phyloP scores from a whole-genome alignment of 2,329 filamentous ascomycete species.

The Aspergillus amoenus region DNA sequence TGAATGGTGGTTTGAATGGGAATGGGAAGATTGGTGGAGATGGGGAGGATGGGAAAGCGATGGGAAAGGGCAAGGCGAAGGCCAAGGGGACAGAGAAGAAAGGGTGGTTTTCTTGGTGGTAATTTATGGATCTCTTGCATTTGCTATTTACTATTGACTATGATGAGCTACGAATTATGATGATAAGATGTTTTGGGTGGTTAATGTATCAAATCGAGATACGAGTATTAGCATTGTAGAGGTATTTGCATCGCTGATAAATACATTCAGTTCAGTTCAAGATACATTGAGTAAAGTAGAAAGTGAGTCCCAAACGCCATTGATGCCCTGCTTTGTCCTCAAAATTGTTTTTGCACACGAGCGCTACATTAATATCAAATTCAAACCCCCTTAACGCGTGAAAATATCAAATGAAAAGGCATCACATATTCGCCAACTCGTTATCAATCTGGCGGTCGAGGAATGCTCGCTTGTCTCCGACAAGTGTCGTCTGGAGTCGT shows the following conservation, averaged over 20 bases:
- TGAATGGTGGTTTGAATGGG: background rate
- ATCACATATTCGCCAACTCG: conserved; percentile 88
- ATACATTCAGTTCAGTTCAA: background rate
- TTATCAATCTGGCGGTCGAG: conserved; percentile 91
- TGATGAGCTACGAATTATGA: background rate
- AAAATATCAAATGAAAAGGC: conserved; percentile 1
- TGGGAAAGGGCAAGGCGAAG: background rate
- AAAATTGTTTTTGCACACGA: conserved; percentile 1
- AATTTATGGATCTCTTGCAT: background rate
- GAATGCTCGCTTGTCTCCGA: conserved; percentile 81
- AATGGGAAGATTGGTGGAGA: conserved; percentile 9
- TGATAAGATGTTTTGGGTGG: background rate
- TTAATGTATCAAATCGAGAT: background rate
- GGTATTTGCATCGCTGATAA: conserved; percentile 10
- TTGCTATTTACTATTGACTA: background rate
- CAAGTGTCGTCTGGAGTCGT: conserved; percentile 82
- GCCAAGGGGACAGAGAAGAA: conserved; percentile 1
- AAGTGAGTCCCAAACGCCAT: conserved; percentile 14
- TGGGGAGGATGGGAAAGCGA: conserved; percentile 8
- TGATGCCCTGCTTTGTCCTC: conserved; percentile 2
- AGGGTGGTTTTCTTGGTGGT: conserved; percentile 11
- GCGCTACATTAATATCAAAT: conserved; percentile 4
- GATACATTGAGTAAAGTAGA: background rate
- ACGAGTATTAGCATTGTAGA: conserved; percentile 3
- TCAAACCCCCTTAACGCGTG: background rate